Base-by-base conservation (phyloP, 306 rosid genomes). In the Acacia acuminata region DNA sequence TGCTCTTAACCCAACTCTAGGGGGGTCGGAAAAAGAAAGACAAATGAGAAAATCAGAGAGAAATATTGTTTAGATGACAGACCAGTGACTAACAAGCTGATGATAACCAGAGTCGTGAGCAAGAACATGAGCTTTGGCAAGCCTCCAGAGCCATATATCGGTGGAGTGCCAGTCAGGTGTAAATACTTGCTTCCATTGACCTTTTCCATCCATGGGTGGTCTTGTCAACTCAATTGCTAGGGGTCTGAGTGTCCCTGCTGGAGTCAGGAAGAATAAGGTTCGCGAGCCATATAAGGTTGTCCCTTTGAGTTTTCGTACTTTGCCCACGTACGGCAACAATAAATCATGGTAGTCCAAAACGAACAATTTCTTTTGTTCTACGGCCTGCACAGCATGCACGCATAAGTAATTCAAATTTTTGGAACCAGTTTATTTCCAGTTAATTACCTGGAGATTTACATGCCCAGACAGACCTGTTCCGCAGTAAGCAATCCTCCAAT, bases 11-110 rank as follows among this genome's bases (percentile, higher is more conserved):
- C 42, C 42, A 38, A 6, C 42, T 38, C 42, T 38, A 38, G 42
- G 5, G 42, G 47, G 3, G 47, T 10, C 4, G 11, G 47, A 13
- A 44, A 44, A 44, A 44, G 47, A 44, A 11, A 47, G 17, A 2
- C 2, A 48, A 48, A 56, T 20, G 10, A 55, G 12, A 53, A 53
- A 53, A 19, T 53, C 36, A 5, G 22, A 20, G 34, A 58, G 65
- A 60, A 9, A 60, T 11, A 8, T 10, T 24, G 4, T 61, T 1
- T 61, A 63, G 42, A 10, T 68, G 22, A 48, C 48, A 5, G 86
- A 94, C 97, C 98, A 95, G 77, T 95, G 98, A 77, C 85, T 87
- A 75, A 95, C 93, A 76, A 95, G 98, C 76, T 95, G 98, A 80
- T 95, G 98, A 87, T 90, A 84, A 64, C 94, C 93, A 60, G 98